Base-by-base conservation (phyloP, 1,284 basidiomycete species). In the Bondarzewia mesenterica region DNA sequence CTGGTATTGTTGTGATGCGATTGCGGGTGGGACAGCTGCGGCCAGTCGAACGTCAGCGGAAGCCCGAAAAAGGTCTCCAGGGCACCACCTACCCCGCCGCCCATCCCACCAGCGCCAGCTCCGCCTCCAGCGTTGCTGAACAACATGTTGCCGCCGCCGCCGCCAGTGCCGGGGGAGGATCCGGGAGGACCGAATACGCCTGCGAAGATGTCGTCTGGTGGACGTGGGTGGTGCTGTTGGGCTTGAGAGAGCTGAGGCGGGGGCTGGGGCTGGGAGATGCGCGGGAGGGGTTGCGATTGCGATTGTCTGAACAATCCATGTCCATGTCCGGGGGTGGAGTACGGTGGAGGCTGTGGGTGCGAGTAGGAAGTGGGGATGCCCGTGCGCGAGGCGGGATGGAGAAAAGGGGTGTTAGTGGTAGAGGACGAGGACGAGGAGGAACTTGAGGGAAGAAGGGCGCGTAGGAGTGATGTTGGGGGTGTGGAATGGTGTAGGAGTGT, bases 21-120 rank as follows among this genome's bases (percentile, higher is more conserved):
- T 10, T 10, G 29, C 29, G 29, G 29, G 12, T 32, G 29, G 12
- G 29, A 32, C 29, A 32, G 47, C 53, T 54, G 54, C 54, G 54
- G 54, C 54, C 54, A 55, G 29, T 55, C 54, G 54, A 55, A 55
- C 47, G 52, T 55, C 50, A 55, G 54, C 54, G 54, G 53, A 12
- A 43, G 39, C 21, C 44, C 37, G 47, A 54, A 54, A 46, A 40
- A 49, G 38, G 29, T 51, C 44, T 54, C 52, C 48, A 41, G 41
- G 49, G 12, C 29, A 32, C 29, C 29, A 12, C 10, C 29, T n/a
- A 10, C 29, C n/a, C 29, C 29, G 29, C 29, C 29, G 12, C 10
- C n/a, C 29, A 32, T 32, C 29, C 10, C n/a, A 10, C 29, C 29
- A 10, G 12, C 29, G 10, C 29, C 29, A 2, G 12, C 29, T 10